These are phyloP conservation scores for Paspalum notatum DNA, from an alignment of 176 grass and related monocot genomes.

Conservation along the genomic window DNA sequence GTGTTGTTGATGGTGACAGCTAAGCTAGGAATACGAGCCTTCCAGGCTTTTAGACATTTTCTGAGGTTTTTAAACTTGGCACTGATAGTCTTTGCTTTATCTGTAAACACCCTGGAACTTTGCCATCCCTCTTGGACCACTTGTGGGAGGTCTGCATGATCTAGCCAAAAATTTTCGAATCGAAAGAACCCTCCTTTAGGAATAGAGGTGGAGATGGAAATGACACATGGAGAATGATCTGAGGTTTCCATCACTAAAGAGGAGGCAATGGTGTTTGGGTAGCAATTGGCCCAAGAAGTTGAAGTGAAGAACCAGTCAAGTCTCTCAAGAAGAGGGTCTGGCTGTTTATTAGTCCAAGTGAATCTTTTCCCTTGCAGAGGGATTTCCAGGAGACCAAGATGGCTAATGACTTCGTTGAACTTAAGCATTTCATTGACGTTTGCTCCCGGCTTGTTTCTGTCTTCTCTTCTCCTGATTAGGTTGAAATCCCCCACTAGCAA, in stretches of 20 bases:
- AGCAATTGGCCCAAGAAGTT: rapidly evolving
- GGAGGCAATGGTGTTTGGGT: not conserved
- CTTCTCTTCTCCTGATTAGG: not conserved
- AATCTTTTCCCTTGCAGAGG: not conserved
- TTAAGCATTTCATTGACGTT: not conserved
- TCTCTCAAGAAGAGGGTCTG: not conserved
- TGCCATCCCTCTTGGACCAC: not conserved
- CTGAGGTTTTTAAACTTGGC: not conserved
- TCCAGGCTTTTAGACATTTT: not conserved
- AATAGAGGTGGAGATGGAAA: rapidly evolving
- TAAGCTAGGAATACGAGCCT: rapidly evolving
- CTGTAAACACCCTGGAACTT: rapidly evolving
- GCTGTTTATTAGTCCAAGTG: not conserved
- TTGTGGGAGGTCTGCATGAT: not conserved
- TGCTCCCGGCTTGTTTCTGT: not conserved
- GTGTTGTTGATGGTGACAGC: not conserved
- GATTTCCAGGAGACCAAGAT: rapidly evolving
- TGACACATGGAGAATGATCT: not conserved
- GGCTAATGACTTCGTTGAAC: not conserved
- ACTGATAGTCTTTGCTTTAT: not conserved
- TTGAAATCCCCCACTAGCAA: not conserved
- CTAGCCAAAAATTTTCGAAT: not conserved
- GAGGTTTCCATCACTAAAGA: not conserved
- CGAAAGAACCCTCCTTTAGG: not conserved
- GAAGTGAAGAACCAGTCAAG: not conserved